These are phyloP conservation scores for Parmelia sp. DNA, from an alignment of 495 filamentous ascomycete genomes.

Conservation along the genomic window DNA sequence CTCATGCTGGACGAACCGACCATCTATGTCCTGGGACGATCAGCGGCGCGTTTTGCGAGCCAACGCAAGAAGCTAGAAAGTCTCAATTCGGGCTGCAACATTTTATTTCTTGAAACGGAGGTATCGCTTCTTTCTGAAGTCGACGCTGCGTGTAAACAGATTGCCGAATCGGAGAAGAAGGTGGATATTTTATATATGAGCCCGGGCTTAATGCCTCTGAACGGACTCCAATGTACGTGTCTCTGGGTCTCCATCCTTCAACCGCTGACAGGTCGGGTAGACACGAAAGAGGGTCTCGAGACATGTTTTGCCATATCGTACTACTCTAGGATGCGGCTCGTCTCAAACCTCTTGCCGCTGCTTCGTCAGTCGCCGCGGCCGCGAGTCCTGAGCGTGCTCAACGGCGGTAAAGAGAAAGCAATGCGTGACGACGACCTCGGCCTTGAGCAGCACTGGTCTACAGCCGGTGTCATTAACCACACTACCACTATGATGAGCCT, in stretches of 20 bases:
- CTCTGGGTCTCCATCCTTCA: background rate
- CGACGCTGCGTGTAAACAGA: background rate
- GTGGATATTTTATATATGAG: background rate
- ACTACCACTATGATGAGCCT: background rate
- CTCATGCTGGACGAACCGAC: background rate
- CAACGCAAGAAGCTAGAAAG: background rate
- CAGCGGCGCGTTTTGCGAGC: background rate
- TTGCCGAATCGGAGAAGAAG: background rate
- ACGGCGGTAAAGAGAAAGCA: background rate
- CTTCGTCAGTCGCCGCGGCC: background rate
- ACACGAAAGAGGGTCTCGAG: background rate
- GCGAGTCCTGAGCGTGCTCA: background rate
- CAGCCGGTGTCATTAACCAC: background rate
- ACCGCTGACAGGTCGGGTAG: background rate
- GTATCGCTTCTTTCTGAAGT: background rate
- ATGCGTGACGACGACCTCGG: background rate
- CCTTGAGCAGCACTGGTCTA: background rate
- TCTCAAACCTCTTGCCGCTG: background rate
- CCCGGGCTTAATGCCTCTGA: background rate
- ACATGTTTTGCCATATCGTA: background rate
- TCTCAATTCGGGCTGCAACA: background rate
- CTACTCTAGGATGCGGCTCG: background rate
- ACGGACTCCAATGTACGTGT: background rate
- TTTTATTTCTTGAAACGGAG: background rate
- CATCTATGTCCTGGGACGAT: background rate